Percentiles rank a stretch among this genome's conserved stretches.
These are phyloP conservation scores for Diaporthe sp. DNA, from an alignment of 2,329 filamentous ascomycete genomes.

Conservation along the genomic window DNA sequence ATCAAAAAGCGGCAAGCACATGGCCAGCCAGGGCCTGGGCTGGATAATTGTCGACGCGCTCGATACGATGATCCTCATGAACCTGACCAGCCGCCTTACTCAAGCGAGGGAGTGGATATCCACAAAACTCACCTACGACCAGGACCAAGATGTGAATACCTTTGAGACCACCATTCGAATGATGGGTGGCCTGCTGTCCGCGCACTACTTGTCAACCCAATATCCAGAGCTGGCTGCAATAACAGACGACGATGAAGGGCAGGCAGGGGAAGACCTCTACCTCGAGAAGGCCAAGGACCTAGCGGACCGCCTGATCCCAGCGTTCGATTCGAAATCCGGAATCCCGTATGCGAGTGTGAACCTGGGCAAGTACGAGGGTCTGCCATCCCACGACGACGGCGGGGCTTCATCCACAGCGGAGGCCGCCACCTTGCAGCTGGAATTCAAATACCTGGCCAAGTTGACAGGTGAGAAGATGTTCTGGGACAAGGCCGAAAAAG, in stretches of 20 bases:
- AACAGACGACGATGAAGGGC: slow-evolving; percentile 75
- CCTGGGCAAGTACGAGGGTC: slow-evolving; percentile 78
- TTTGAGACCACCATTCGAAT: slow-evolving; percentile 99
- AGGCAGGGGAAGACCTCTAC: slow-evolving; percentile 88
- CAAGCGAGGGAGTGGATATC: slow-evolving; percentile 92
- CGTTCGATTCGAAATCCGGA: slow-evolving; percentile 88
- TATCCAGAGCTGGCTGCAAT: slow-evolving; percentile 84
- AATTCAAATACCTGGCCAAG: slow-evolving; percentile 97
- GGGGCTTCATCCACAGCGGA: slow-evolving; percentile 96
- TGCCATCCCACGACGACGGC: slow-evolving; percentile 83
- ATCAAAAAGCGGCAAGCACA: slow-evolving; percentile 81
- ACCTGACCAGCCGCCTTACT: slow-evolving; percentile 84
- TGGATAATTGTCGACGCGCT: slow-evolving; percentile 98
- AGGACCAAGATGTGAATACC: slow-evolving; percentile 95
- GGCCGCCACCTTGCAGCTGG: slow-evolving; percentile 90
- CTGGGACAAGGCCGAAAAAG: slow-evolving; percentile 91
- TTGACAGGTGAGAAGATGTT: slow-evolving; percentile 92
- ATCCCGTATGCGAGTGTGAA: slow-evolving; percentile 93
- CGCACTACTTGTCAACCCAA: slow-evolving; percentile 90
- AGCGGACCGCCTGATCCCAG: slow-evolving; percentile 85
- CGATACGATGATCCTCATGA: slow-evolving; percentile 99
- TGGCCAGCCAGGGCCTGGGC: slow-evolving; percentile 89
- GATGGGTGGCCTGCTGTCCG: slow-evolving; percentile 91
- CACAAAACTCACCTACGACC: slow-evolving; percentile 83
- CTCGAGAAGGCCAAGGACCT: slow-evolving; percentile 95